Evolutionary conservation across 306 rosid species (phyloP).

Genomic region (Malus fusca): DNA sequence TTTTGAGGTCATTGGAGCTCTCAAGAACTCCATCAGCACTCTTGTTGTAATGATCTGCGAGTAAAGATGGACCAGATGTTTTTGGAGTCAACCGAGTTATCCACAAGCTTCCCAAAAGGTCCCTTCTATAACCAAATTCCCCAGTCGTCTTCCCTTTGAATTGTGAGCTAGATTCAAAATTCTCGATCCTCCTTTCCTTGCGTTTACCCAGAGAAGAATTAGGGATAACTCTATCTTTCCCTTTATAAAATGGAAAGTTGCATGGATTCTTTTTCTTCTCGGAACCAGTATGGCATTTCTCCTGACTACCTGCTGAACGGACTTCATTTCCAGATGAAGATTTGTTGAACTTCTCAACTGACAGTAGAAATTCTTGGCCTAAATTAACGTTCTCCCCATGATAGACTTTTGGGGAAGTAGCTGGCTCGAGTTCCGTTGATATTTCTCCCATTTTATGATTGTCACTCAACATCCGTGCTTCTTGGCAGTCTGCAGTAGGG

Average conservation of each 20-base stretch:
- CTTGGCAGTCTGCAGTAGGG: conserved; percentile 34
- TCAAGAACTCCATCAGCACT: conserved; percentile 25
- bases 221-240: conserved; percentile 29
- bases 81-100: conserved; percentile 61
- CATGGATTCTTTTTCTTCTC: conserved; percentile 19
- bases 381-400: conserved; percentile 23
- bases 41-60: conserved; percentile 18
- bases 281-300: conserved; percentile 24
- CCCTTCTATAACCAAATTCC: conserved; percentile 19
- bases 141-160: conserved; percentile 32
- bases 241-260: conserved; percentile 20
- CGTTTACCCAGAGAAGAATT: conserved; percentile 36
- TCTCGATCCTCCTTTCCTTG: conserved; percentile 29
- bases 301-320: conserved; percentile 28
- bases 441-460: conserved; percentile 33
- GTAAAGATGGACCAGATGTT: conserved; percentile 19
- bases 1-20: conserved; percentile 24
- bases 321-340: conserved; percentile 30
- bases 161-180: conserved; percentile 24
- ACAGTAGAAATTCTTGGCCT: conserved; percentile 14
- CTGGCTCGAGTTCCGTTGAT: conserved; percentile 36
- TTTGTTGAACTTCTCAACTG: conserved; percentile 24
- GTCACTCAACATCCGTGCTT: conserved; percentile 14
- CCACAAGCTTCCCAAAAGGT: conserved; percentile 51
- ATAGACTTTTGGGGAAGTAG: conserved; percentile 45